Base-by-base conservation (phyloP, 2,329 filamentous ascomycete genomes). In the Fusarium phyllophilum region DNA sequence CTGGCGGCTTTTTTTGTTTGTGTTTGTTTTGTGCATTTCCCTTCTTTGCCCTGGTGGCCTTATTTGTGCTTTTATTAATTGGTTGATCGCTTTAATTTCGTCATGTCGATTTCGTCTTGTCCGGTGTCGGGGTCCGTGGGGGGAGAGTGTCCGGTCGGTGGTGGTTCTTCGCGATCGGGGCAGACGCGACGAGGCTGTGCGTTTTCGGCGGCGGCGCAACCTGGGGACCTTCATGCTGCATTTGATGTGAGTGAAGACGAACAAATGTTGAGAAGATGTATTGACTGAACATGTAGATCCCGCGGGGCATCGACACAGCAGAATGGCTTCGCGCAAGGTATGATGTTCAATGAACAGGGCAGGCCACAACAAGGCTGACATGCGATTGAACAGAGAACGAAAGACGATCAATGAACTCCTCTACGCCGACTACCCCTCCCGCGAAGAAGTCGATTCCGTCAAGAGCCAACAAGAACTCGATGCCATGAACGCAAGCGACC, bases 391-490 rank as follows among this genome's bases (percentile, higher is more conserved):
- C 9, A 76, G 84, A 61, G 85, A 87, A 74, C 82, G 83, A 31
- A 86, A 84, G 60, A 79, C 82, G 8, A 87, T 86, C 77, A 86
- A 86, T 59, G 84, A 87, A 26, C 78, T 88, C 8, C 81, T 88
- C 20, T 87, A 86, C 65, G 78, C 81, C 5, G 82, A 85, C 48
- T 83, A 83, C 13, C 85, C 86, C 3, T 81, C 82, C 4, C 80
- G 82, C 2, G 76, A 84, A 33, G 81, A 84, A 38, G 80, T 85
- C 29, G 78, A 79, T 34, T 79, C 76, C 38, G 83, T 84, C 39
- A 85, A 75, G 17, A 63, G 29, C 10, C 76, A 78, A 31, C 56
- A 84, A 62, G 85, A 85, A 66, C 83, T 88, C 38, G 87, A 89
- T 71, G 78, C 81, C 11, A 82, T 89, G 22, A 86, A 85, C 48